These are phyloP conservation scores for Ganoderma sinense DNA, from an alignment of 1,284 basidiomycete species.

Conservation along the genomic window DNA sequence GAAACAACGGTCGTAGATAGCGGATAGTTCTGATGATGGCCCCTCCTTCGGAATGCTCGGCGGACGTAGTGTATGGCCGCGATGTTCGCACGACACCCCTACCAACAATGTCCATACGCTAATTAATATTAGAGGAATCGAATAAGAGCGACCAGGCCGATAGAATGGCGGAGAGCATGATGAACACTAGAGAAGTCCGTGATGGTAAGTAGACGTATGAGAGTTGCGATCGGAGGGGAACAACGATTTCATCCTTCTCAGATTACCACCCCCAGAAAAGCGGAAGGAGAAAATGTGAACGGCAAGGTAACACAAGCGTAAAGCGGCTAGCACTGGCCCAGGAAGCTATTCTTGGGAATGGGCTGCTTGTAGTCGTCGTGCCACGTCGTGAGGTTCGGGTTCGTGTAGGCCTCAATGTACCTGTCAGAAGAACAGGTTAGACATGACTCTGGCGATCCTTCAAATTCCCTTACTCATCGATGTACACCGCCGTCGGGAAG, in stretches of 20 bases:
- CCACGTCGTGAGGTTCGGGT: slow-evolving; percentile 50
- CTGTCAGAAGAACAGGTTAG: slow-evolving; percentile 23
- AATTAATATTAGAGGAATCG: too few relatives aligned
- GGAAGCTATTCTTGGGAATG: slow-evolving; percentile 66
- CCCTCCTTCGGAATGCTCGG: neutral
- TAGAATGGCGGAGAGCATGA: too few relatives aligned
- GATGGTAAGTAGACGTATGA: neutral
- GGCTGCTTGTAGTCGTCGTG: slow-evolving; percentile 64
- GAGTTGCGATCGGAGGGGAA: too few relatives aligned
- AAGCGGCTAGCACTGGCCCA: slow-evolving; percentile 59
- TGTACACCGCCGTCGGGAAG: slow-evolving; percentile 81
- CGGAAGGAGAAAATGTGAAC: neutral
- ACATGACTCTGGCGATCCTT: neutral
- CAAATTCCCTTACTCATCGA: slow-evolving; percentile 58
- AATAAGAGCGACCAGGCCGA: too few relatives aligned
- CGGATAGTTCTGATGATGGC: neutral
- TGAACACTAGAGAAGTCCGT: too few relatives aligned
- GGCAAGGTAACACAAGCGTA: neutral
- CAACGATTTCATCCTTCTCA: neutral
- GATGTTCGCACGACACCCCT: too few relatives aligned
- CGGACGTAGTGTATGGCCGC: neutral
- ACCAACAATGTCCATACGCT: too few relatives aligned
- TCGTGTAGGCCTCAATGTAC: slow-evolving; percentile 49
- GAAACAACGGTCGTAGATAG: neutral
- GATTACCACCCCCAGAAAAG: neutral